A percentile compares a stretch with the other conserved stretches of the same genome.
Evolutionary conservation across 805 yeast genomes (phyloP).

Genomic region (Candida koratica): DNA sequence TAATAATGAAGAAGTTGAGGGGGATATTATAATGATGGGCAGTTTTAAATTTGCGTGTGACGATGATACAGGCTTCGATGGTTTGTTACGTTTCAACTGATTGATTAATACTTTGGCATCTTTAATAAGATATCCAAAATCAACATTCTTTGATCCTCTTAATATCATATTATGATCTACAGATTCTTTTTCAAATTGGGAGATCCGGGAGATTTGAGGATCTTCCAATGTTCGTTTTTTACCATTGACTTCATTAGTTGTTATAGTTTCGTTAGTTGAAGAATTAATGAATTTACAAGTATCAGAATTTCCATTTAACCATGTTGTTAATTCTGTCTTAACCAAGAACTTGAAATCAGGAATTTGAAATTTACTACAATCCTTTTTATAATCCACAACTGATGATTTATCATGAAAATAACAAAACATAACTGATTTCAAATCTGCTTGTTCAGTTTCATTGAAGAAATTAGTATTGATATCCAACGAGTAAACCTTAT

Average conservation of each 20-base stretch:
- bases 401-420: constrained; percentile 72
- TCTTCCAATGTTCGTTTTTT: constrained; percentile 27
- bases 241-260: constrained; percentile 8
- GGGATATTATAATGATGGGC: constrained; percentile 43
- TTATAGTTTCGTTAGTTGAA: constrained; percentile 15
- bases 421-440: constrained; percentile 67
- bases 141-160: constrained; percentile 63
- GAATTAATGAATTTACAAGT: constrained; percentile 45
- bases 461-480: constrained; percentile 52
- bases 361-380: constrained; percentile 60
- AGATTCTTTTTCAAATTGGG: constrained; percentile 46
- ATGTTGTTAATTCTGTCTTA: constrained; percentile 76
- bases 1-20: constrained; percentile 41
- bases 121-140: constrained; percentile 63
- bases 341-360: constrained; percentile 77
- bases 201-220: constrained; percentile 47
- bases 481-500: constrained; percentile 32
- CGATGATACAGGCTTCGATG: constrained; percentile 8
- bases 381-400: constrained; percentile 76
- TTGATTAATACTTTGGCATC: constrained; percentile 60
- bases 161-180: constrained; percentile 58
- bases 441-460: constrained; percentile 45
- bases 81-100: constrained; percentile 38
- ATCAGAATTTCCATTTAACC: constrained; percentile 69
- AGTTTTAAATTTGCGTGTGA: constrained; percentile 27